Percentiles rank a stretch among this genome's conserved stretches.
These are phyloP conservation scores for Auricularia sp. DNA, from an alignment of 768 basidiomycete genomes.

Conservation along the genomic window DNA sequence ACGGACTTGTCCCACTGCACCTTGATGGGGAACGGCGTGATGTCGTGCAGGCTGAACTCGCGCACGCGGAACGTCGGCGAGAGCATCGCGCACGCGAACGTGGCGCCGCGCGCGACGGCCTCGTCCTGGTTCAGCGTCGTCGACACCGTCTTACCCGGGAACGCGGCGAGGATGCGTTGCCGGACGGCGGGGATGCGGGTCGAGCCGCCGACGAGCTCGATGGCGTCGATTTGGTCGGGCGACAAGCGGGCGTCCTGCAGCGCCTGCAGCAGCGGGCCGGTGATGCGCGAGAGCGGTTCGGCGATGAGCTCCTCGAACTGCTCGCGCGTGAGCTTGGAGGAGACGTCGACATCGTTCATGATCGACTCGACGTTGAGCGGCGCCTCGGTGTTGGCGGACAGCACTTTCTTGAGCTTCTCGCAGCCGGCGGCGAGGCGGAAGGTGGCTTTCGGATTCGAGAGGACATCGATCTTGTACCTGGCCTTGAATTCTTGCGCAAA, in stretches of 20 bases:
- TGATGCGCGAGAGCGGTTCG: slow-evolving; percentile 66
- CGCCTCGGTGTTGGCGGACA: slow-evolving; percentile 86
- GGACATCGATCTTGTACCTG: slow-evolving; percentile 98
- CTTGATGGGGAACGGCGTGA: slow-evolving; percentile 81
- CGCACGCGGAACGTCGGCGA: slow-evolving; percentile 97
- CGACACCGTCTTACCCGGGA: slow-evolving; percentile 72
- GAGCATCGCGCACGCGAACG: slow-evolving; percentile 93
- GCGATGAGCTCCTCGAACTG: slow-evolving; percentile 69
- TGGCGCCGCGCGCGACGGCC: slow-evolving; percentile 90
- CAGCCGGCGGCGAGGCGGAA: slow-evolving; percentile 86
- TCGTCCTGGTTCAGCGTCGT: slow-evolving; percentile 97
- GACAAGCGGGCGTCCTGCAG: slow-evolving; percentile 71
- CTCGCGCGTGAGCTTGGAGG: slow-evolving; percentile 76
- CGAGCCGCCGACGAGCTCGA: slow-evolving; percentile 90
- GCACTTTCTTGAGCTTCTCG: slow-evolving; percentile 92
- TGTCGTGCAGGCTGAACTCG: slow-evolving; percentile 84
- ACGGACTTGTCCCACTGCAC: slow-evolving; percentile 73
- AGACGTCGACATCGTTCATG: slow-evolving; percentile 91
- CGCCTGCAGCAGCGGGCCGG: slow-evolving; percentile 64
- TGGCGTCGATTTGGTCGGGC: slow-evolving; percentile 74
- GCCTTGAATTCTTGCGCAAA: slow-evolving; percentile 86
- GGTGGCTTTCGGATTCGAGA: slow-evolving; percentile 79
- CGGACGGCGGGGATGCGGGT: slow-evolving; percentile 93
- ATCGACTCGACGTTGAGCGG: slow-evolving; percentile 91
- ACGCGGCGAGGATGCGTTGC: slow-evolving; percentile 70